Evolutionary conservation across 192 early-diverging fungal genomes (phyloP).

Genomic region (Chytriomyces sp.): DNA sequence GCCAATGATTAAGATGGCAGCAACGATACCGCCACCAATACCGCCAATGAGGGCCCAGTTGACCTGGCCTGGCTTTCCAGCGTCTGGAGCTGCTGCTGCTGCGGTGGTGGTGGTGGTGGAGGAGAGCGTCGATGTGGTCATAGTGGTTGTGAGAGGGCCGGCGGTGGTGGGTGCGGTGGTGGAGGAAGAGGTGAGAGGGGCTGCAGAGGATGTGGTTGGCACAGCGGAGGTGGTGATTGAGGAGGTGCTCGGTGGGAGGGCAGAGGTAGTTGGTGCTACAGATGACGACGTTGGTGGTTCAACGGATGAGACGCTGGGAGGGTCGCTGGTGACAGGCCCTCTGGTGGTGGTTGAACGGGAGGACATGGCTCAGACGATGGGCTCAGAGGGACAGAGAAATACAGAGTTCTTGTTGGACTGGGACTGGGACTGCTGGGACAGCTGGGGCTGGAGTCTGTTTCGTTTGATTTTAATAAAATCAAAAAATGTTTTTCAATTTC

Average conservation of each 20-base stretch:
- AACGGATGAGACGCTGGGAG: no score
- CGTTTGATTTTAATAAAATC: no score
- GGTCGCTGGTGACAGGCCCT: no score
- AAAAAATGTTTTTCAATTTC: no score
- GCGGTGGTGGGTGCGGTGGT: not conserved
- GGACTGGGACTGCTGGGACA: no score
- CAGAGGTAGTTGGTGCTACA: not conserved
- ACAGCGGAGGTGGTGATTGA: conserved; percentile 16
- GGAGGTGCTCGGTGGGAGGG: not conserved
- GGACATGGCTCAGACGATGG: no score
- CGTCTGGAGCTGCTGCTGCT: not conserved
- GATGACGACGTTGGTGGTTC: not conserved
- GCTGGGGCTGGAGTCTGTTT: no score
- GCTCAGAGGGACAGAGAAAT: no score
- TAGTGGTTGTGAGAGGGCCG: not conserved
- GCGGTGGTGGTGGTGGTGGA: not conserved
- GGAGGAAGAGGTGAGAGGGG: not conserved
- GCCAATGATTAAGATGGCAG: conserved; percentile 20
- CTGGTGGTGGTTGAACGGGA: no score
- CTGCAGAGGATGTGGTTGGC: not conserved
- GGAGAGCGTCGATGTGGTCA: not conserved
- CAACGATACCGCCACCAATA: conserved; percentile 20
- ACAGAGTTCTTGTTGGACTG: no score
- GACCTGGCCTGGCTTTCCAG: not conserved
- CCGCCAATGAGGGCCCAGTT: conserved; percentile 1